Evolutionary conservation across 768 basidiomycete genomes (phyloP), one percentile per base, ranked within the genome.

Genomic region (Rhizopogon salebrosus): DNA sequence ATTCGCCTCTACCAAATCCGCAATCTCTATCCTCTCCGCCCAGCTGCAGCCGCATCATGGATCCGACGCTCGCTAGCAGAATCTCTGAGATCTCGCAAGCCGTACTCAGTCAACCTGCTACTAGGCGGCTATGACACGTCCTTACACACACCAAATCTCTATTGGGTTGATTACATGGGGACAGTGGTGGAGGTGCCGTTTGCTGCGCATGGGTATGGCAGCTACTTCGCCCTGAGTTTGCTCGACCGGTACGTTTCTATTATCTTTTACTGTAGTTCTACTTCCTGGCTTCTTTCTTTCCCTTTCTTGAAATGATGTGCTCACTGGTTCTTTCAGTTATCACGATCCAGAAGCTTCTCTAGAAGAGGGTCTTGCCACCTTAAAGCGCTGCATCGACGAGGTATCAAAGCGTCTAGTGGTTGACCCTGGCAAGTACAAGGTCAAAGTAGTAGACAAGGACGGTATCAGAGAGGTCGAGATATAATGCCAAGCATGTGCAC

Each of bases 131-230:
- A 85, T 68, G 97, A 99, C 69, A 81, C 81, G 49, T 82, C 89
- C 37, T 79, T 80, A 6, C 63, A 80, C 57, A 74, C 74, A 14
- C 92, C 95, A 5, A 82, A 83, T 57, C 77, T 95, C 11, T 97
- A 95, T 75, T 98, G 95, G 94, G 77, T 98, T 54, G 97, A 99
- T 74, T 93, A 95, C 69, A 79, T 97, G 29, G 97, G 97, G 23
- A 95, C 97, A 5, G 78, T 89, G 64, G 80, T 85, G 3, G 81
- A 85, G 51, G 88, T 97, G 11, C 94, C 94, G 0, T 99, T 94
- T 66, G 94, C 85, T 14, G 94, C 93, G 1, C 95, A 98, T 64
- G 97, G 97, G 2, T 94, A 98, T 65, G 97, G 93, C 40, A 80
- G 86, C 52, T 97, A 94, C 72, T 97, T 98, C 69, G 87, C 85